Base-by-base conservation (phyloP, 345 rosid genomes). In the Carallia pectinifolia region DNA sequence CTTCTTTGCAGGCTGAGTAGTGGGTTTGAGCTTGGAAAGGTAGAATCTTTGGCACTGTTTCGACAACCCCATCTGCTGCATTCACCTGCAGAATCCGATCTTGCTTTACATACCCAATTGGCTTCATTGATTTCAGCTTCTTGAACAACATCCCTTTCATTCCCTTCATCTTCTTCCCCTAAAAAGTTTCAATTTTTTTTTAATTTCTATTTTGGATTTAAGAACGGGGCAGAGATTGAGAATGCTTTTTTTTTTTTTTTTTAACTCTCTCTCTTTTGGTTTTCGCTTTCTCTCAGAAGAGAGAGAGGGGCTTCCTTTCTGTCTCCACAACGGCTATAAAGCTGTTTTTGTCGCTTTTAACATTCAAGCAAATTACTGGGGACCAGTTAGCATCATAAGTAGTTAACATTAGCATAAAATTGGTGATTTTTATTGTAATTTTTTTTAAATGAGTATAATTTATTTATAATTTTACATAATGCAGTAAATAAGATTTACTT, bases 281-380 rank as follows among this genome's bases (percentile, higher is more conserved):
- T n/a, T 47, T 53, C 29, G 5, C 29, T 37, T 55, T 23, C 5
- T 29, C 9, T 4, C 9, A 23, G 1, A 18, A 55, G 30, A 23
- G 10, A 66, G 58, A 67, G 53, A 68, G 68, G 58, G 62, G 37
- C 48, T 9, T 1, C 44, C 23, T 77, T 71, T 71, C 69, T 47
- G 52, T 64, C 76, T 69, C 89, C 85, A 92, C 94, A 88, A 92
- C 94, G 96, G 97, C 90, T 92, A 86, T 82, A 78, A 86, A 80
- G 80, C 67, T 70, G 67, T 73, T 59, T 13, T 50, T 30, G 65
- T 66, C 33, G 27, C n/a, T 76, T 84, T 79, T 65, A 48, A 82
- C 74, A 58, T 81, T 58, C 39, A 37, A 69, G 74, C 69, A 62
- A 37, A 58, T 27, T n/a, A 27, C 17, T 30, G 66, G 77, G 73